Percentiles rank a stretch among this genome's conserved stretches.
phyloP scores from a whole-genome alignment of 768 basidiomycete genomes.

The Cystobasidium onofrii region DNA sequence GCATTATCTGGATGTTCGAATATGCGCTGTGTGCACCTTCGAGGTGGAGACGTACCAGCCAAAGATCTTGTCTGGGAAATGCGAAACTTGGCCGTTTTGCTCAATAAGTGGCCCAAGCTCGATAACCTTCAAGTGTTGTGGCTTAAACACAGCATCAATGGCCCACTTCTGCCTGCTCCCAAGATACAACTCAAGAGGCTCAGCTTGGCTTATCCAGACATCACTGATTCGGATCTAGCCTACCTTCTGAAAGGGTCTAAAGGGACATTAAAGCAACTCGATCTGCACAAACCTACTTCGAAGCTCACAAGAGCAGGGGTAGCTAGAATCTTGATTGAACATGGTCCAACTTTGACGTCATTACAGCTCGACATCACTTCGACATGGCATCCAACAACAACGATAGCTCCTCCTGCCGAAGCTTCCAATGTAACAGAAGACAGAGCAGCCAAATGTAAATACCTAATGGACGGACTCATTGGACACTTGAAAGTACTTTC shows the following conservation, averaged over 20 bases:
- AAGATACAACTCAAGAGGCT: conserved; percentile 41
- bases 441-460: neutral
- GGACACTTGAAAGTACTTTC: conserved; percentile 11
- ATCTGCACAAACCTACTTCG: conserved; percentile 3
- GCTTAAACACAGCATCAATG: conserved; percentile 25
- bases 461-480: conserved; percentile 22
- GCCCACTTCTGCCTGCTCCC: conserved; percentile 36
- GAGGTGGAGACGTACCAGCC: conserved; percentile 1
- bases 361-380: neutral
- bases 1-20: neutral
- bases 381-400: conserved; percentile 8
- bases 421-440: neutral
- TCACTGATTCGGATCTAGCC: neutral
- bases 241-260: conserved; percentile 2
- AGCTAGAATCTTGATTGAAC: neutral
- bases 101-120: conserved; percentile 8
- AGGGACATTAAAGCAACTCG: conserved; percentile 1
- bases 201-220: conserved; percentile 35
- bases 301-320: conserved; percentile 2
- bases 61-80: conserved; percentile 25
- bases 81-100: neutral
- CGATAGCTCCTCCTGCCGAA: neutral
- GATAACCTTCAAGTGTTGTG: conserved; percentile 4
- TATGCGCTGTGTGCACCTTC: conserved; percentile 22
- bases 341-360: neutral